Evolutionary conservation across 495 filamentous ascomycete genomes (phyloP).

Genomic region (Aspergillus sclerotiicarbonarius): DNA sequence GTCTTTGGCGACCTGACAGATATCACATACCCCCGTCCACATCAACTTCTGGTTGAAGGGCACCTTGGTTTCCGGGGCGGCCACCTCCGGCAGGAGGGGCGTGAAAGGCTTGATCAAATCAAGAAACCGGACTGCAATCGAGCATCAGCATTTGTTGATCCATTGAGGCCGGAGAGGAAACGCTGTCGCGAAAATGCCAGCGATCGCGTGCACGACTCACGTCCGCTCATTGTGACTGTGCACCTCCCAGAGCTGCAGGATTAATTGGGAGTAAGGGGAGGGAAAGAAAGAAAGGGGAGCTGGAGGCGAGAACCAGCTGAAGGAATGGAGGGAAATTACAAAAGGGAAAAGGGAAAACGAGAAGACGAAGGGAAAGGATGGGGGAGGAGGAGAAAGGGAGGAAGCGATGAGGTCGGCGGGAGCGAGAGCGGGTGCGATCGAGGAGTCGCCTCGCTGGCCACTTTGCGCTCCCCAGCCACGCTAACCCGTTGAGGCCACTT

Average conservation of each 20-base stretch:
- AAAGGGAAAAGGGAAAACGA: constrained; percentile 30
- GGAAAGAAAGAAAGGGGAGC: constrained; percentile 29
- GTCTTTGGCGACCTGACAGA: constrained; percentile 14
- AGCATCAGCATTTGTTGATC: constrained; percentile 17
- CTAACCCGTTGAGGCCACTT: constrained; percentile 47
- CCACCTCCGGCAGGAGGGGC: constrained; percentile 98
- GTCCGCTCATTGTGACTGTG: constrained; percentile 47
- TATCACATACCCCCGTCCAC: constrained; percentile 82
- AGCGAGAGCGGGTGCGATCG: constrained; percentile 23
- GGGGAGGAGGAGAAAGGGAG: constrained; percentile 32
- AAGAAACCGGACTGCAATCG: constrained; percentile 85
- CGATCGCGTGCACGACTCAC: constrained; percentile 47
- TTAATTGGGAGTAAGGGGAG: constrained; percentile 15
- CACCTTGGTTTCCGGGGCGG: constrained; percentile 91
- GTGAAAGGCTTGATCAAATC: constrained; percentile 99
- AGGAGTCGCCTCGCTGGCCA: constrained; percentile 40
- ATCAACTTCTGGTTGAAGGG: constrained; percentile 99
- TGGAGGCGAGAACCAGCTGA: constrained; percentile 59
- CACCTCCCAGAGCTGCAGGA: constrained; percentile 28
- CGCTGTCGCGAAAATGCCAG: constrained; percentile 28
- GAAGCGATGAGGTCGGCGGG: constrained; percentile 24
- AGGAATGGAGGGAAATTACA: constrained; percentile 41
- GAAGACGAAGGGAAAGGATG: constrained; percentile 31
- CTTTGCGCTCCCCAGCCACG: constrained; percentile 38
- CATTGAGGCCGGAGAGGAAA: constrained; percentile 28